Conservation (phyloP, 768 basidiomycete genomes). For the Leccinum truebloodii region DNA sequence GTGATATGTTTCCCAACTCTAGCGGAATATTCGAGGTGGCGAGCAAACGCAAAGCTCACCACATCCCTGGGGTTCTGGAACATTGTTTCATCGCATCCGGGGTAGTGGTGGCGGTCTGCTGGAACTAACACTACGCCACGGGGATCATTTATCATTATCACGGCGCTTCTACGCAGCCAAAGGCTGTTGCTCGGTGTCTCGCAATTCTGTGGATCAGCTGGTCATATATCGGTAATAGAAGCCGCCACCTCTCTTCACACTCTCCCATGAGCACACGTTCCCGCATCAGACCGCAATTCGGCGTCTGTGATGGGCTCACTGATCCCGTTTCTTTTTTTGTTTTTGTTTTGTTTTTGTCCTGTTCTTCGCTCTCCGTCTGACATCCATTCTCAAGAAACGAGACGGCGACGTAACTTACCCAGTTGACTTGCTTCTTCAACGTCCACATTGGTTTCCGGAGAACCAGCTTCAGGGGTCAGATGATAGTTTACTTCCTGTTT, state of each 20-base stretch:
- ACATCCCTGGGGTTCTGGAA: conserved; percentile 44
- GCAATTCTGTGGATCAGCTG: conserved; percentile 12
- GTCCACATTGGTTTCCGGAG: conserved; percentile 12
- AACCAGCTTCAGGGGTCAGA: conserved; percentile 10
- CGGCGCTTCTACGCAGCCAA: conserved; percentile 6
- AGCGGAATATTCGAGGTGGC: conserved; percentile 33
- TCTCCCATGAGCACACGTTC: conserved; percentile 40
- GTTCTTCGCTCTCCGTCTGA: conserved; percentile 6
- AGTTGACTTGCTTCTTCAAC: conserved; percentile 18
- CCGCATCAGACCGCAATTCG: conserved; percentile 10
- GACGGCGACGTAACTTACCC: conserved; percentile 16
- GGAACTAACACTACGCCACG: conserved; percentile 27
- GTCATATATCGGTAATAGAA: conserved; percentile 16
- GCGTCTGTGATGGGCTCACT: background rate
- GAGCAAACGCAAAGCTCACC: conserved; percentile 35
- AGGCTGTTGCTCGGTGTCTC: conserved; percentile 11
- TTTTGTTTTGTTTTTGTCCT: conserved; percentile 6
- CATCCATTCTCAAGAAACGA: conserved; percentile 19
- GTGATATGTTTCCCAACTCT: conserved; percentile 40
- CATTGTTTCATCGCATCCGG: conserved; percentile 34
- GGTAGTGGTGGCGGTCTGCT: conserved; percentile 38
- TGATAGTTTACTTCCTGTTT: conserved; percentile 14
- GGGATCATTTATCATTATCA: conserved; percentile 24
- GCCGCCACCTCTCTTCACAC: conserved; percentile 40
- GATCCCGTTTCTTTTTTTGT: background rate